Conservation (phyloP, 1,139 yeast genomes). For the Komagataea norvegica region DNA sequence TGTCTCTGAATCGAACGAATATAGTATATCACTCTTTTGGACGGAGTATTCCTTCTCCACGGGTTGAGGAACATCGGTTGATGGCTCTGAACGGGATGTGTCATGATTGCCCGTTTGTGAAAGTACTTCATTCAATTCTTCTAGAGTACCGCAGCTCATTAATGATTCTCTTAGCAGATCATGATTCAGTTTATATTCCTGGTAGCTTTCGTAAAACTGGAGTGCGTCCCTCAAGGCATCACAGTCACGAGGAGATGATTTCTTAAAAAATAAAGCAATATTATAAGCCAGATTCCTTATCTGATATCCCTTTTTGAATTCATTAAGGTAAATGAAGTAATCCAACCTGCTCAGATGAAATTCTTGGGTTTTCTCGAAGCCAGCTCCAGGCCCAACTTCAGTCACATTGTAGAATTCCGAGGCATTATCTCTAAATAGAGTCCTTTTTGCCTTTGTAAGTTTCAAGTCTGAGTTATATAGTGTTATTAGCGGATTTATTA, state of each 20-base stretch:
- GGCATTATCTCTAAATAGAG: slow-evolving; percentile 40
- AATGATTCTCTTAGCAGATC: neutral
- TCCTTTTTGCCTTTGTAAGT: slow-evolving; percentile 15
- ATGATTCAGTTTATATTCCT: slow-evolving; percentile 10
- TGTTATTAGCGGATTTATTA: slow-evolving; percentile 17
- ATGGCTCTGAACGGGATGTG: slow-evolving; percentile 8
- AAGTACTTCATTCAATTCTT: neutral
- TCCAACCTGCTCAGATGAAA: slow-evolving; percentile 72
- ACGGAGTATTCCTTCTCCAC: slow-evolving; percentile 31
- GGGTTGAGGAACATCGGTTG: slow-evolving; percentile 50
- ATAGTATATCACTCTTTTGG: slow-evolving; percentile 4
- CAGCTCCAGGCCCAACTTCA: slow-evolving; percentile 40
- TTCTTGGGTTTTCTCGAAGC: slow-evolving; percentile 50
- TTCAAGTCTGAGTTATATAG: slow-evolving; percentile 22
- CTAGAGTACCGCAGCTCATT: neutral
- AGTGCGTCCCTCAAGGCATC: neutral
- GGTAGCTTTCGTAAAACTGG: slow-evolving; percentile 10
- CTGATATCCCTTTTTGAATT: slow-evolving; percentile 27
- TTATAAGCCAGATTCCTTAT: slow-evolving; percentile 17
- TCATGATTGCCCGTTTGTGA: neutral
- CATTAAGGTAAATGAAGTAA: slow-evolving; percentile 61
- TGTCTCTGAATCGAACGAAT: neutral
- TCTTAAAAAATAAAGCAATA: slow-evolving; percentile 10
- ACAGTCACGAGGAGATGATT: no score
- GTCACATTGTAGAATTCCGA: slow-evolving; percentile 56